Percentiles rank a stretch among this genome's conserved stretches.
Conservation (phyloP, 148 eudicot species). For the Nepenthes mirabilis region DNA sequence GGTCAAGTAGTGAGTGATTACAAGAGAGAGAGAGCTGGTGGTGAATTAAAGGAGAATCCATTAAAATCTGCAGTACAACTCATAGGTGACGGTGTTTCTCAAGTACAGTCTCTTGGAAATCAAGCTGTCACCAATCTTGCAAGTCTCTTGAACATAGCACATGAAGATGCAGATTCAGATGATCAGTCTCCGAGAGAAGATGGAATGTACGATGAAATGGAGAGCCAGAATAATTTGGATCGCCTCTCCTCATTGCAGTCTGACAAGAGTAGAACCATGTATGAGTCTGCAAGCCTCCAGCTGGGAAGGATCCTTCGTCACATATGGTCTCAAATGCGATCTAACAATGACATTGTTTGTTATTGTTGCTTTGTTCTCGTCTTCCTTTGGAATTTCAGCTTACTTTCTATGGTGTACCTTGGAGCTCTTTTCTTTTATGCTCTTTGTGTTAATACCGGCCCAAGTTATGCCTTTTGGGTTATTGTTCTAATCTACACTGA, state of each 20-base stretch:
- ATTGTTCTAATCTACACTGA: conserved; percentile 85
- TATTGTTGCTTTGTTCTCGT: conserved; percentile 88
- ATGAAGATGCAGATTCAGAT: conserved; percentile 46
- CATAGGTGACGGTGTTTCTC: conserved; percentile 91
- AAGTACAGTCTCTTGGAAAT: conserved; percentile 89
- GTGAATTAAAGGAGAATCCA: conserved; percentile 53
- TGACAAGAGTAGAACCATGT: conserved; percentile 56
- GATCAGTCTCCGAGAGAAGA: conserved; percentile 37
- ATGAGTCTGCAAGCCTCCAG: conserved; percentile 61
- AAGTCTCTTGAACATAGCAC: conserved; percentile 64
- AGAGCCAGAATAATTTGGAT: conserved; percentile 28
- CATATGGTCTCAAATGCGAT: conserved; percentile 90
- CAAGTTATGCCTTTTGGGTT: conserved; percentile 83
- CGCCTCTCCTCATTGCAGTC: conserved; percentile 72
- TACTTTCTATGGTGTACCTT: conserved; percentile 91
- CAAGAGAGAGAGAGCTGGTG: conserved; percentile 29
- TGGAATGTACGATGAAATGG: conserved; percentile 26
- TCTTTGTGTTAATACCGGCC: conserved; percentile 86
- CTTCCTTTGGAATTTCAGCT: conserved; percentile 95
- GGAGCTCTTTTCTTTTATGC: conserved; percentile 89
- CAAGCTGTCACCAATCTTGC: conserved; percentile 86
- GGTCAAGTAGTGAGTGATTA: conserved; percentile 17
- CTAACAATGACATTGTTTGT: conserved; percentile 90
- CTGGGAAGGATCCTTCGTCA: conserved; percentile 61
- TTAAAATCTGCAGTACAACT: conserved; percentile 79